These are phyloP conservation scores for Fusarium udum DNA, from an alignment of 2,329 filamentous ascomycete species.

Conservation along the genomic window DNA sequence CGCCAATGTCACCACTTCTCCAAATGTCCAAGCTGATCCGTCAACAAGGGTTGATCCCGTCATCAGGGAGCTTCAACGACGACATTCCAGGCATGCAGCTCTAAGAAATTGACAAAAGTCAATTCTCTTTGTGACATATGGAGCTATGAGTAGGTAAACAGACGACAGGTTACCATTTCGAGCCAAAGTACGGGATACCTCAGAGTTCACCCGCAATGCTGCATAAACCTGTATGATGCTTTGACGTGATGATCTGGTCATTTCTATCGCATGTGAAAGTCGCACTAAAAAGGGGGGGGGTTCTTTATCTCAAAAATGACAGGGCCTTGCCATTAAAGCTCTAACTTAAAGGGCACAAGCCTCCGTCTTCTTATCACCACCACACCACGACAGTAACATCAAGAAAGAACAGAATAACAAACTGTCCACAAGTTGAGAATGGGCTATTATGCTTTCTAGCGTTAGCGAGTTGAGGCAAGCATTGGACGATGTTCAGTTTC, in stretches of 20 bases:
- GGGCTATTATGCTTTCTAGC: neutral
- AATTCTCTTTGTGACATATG: neutral
- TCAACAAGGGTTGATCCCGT: constrained; percentile 29
- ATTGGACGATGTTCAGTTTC: neutral
- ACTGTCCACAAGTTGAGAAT: neutral
- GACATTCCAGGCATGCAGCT: constrained; percentile 25
- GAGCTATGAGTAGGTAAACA: constrained; percentile 1
- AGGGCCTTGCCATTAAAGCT: neutral
- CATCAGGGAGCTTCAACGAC: constrained; percentile 31
- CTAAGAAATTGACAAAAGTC: neutral
- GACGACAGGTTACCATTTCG: constrained; percentile 19
- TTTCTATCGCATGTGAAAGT: constrained; percentile 45
- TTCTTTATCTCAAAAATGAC: constrained; percentile 20
- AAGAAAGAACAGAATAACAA: neutral
- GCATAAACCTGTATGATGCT: constrained; percentile 39
- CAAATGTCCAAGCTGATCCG: constrained; percentile 25
- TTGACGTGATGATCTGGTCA: constrained; percentile 45
- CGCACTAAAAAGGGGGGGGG: constrained; percentile 43
- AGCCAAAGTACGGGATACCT: neutral
- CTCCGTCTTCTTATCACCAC: constrained; percentile 27
- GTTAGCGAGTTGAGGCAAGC: neutral
- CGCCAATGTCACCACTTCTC: constrained; percentile 24
- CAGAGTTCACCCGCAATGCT: constrained; percentile 2
- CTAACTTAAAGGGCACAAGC: constrained; percentile 23
- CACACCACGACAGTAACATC: constrained; percentile 4